phyloP scores from a whole-genome alignment of 148 eudicot species.

The Vaccinium vitisidaea region DNA sequence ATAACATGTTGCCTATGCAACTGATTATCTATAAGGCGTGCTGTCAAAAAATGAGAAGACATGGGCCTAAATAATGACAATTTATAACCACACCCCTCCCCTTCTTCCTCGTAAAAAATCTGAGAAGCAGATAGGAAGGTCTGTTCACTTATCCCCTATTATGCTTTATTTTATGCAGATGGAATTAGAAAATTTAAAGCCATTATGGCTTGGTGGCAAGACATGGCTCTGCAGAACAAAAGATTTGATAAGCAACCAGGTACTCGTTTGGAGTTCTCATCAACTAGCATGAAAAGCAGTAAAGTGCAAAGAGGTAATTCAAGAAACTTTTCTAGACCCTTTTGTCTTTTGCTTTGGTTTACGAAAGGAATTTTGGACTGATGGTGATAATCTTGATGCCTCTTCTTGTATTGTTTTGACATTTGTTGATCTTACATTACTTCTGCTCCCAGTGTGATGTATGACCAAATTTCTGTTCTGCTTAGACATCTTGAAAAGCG shows the following conservation, averaged over 20 bases:
- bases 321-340: neutral
- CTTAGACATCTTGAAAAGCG: neutral
- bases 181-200: constrained; percentile 59
- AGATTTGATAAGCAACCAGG: constrained; percentile 31
- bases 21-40: neutral
- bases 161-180: constrained; percentile 37
- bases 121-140: neutral
- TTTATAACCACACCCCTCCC: neutral
- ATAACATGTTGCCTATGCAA: neutral
- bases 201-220: constrained; percentile 90
- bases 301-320: constrained; percentile 41
- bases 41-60: neutral
- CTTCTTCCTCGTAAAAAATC: neutral
- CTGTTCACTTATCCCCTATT: neutral
- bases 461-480: neutral
- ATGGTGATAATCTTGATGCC: neutral
- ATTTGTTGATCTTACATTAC: neutral
- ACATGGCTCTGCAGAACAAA: constrained; percentile 62
- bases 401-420: neutral
- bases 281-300: constrained; percentile 35
- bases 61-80: neutral
- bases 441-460: neutral
- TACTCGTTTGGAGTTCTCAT: constrained; percentile 25
- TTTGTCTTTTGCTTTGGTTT: neutral
- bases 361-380: neutral